These are phyloP conservation scores for Saitozyma podzolica DNA, from an alignment of 768 basidiomycete species.

Conservation along the genomic window DNA sequence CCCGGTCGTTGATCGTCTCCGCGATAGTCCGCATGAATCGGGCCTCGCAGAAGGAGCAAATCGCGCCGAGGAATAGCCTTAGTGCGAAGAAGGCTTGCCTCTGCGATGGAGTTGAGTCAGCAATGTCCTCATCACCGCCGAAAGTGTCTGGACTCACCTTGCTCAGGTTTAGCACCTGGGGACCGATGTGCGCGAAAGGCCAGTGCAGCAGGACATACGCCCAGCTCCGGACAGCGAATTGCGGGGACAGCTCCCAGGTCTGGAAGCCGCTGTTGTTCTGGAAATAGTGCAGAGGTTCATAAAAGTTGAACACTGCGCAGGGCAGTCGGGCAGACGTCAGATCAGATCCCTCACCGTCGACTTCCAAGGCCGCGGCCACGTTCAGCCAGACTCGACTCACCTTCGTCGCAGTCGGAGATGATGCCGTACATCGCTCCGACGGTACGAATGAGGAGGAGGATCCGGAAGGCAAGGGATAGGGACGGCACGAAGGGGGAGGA, in stretches of 20 bases:
- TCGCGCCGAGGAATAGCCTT: constrained; percentile 71
- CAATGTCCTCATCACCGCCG: neutral
- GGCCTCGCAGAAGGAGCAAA: constrained; percentile 75
- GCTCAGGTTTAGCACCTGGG: constrained; percentile 55
- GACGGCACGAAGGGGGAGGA: constrained; percentile 77
- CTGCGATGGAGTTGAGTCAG: constrained; percentile 55
- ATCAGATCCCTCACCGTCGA: neutral
- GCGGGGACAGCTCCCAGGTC: constrained; percentile 94
- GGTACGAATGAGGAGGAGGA: constrained; percentile 77
- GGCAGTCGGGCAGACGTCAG: neutral
- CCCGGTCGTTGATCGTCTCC: constrained; percentile 79
- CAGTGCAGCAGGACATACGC: constrained; percentile 83
- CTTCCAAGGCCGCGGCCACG: constrained; percentile 7
- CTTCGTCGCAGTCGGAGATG: constrained; percentile 96
- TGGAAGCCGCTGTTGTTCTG: constrained; percentile 86
- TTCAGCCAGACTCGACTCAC: constrained; percentile 54
- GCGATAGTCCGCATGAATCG: constrained; percentile 77
- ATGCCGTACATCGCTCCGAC: constrained; percentile 91
- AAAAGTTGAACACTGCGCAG: constrained; percentile 88
- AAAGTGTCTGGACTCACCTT: constrained; percentile 62
- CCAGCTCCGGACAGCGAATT: constrained; percentile 91
- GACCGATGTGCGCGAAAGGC: constrained; percentile 59
- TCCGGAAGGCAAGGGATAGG: constrained; percentile 77
- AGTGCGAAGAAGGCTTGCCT: constrained; percentile 85
- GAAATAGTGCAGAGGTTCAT: constrained; percentile 95